Evolutionary conservation across 192 early-diverging fungal genomes (phyloP), one percentile per base, ranked within the genome.

Genomic region (Piromyces finnis): DNA sequence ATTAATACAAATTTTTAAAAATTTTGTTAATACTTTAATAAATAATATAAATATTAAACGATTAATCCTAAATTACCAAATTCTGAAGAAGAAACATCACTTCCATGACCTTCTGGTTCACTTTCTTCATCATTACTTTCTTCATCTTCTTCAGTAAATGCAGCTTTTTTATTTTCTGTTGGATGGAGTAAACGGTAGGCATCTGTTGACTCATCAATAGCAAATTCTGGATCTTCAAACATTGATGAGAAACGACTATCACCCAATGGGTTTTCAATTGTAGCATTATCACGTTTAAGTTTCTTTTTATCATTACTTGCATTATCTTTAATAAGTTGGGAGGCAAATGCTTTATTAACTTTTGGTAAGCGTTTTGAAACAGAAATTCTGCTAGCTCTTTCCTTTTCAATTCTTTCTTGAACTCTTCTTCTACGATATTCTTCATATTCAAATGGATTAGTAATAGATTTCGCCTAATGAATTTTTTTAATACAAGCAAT

Each of bases 381-480:
- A 18, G 92, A 90, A 86, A 99, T 99, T 79, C 97, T 92, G 59
- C 93, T 94, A 35, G 86, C 92, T 79, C 93, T 87, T 80, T 96
- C 92, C 85, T 96, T 92, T 59, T 93, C 94, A 77, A 97, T 83
- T 82, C 92, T 92, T 81, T 95, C 92, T 82, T 92, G 88, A 39
- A 97, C 91, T 37, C 88, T 87, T 26, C 87, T 87, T 86, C 94
- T 87, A 29, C 92, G 88, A 89, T 95, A 95, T 83, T 97, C 95
- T 29, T 96, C 94, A 85, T 93, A 99, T 22, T 94, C 94, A 84
- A 98, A 98, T 78, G 97, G 97, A 84, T 97, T 96, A 32, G 95
- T 94, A 83, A 99, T 97, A 4, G 94, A 89, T 87, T 93, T 94
- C 59, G 97, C 97, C 84, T 84, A 78, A 77, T 16, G 29, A n/a